Evolutionary conservation across 179 eudicot genomes (phyloP).

Genomic region (Kewa caespitosa): DNA sequence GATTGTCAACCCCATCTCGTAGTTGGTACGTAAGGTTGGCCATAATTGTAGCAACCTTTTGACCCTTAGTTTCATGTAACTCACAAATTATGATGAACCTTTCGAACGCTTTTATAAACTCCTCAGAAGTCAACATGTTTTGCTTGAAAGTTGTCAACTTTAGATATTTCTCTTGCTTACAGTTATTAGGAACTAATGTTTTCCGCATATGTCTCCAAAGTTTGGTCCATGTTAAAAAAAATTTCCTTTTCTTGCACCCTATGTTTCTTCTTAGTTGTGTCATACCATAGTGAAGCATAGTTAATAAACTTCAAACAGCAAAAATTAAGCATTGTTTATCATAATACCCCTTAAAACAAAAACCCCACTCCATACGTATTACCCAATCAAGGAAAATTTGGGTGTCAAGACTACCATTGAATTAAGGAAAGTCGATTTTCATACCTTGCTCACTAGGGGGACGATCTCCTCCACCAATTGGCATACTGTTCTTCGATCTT

Average conservation of each 20-base stretch:
- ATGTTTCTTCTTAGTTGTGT: neutral
- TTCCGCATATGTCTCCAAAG: neutral
- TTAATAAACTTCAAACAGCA: neutral
- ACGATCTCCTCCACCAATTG: no score
- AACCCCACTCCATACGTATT: neutral
- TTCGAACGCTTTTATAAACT: neutral
- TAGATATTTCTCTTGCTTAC: neutral
- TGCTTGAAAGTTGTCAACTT: neutral
- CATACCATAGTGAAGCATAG: neutral
- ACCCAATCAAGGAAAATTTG: neutral
- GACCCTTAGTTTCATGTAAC: neutral
- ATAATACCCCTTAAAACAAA: neutral
- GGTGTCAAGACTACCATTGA: neutral
- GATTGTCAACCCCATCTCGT: neutral
- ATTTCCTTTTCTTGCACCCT: neutral
- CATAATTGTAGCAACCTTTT: neutral
- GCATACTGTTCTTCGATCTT: no score
- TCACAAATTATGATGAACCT: neutral
- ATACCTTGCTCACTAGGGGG: no score
- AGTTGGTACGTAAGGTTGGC: no score
- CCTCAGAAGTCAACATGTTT: neutral
- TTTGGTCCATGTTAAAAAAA: neutral
- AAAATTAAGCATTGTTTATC: neutral
- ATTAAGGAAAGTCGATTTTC: neutral
- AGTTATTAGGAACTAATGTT: neutral